These are phyloP conservation scores for Arthrinium phaeospermum DNA, from an alignment of 2,329 filamentous ascomycete genomes.

Conservation along the genomic window DNA sequence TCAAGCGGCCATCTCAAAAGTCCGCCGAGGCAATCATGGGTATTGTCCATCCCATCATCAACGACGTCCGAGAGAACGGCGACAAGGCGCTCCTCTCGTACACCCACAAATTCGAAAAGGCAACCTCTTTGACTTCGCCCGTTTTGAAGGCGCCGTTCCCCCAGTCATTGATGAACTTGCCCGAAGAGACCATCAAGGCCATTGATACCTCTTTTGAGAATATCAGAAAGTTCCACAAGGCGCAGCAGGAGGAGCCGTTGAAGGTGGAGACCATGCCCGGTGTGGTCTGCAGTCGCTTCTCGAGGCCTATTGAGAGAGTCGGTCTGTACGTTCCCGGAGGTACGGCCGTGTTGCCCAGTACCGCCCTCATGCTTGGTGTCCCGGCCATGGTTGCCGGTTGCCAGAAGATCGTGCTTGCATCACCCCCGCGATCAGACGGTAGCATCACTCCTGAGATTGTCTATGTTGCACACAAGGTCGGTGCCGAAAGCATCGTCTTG, in stretches of 20 bases:
- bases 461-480: constrained; percentile 95
- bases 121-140: constrained; percentile 85
- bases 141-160: constrained; percentile 92
- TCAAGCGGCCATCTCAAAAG: constrained; percentile 90
- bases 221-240: constrained; percentile 90
- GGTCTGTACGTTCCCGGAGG: constrained; percentile 95
- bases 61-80: constrained; percentile 81
- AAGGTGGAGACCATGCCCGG: constrained; percentile 97
- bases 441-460: constrained; percentile 96
- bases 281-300: constrained; percentile 92
- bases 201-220: constrained; percentile 95
- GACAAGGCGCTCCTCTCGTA: constrained; percentile 90
- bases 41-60: constrained; percentile 90
- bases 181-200: constrained; percentile 84
- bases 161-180: constrained; percentile 80
- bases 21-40: constrained; percentile 93
- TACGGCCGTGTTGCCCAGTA: constrained; percentile 95
- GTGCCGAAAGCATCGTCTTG: constrained; percentile 92
- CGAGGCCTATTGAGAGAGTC: constrained; percentile 91
- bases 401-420: constrained; percentile 91
- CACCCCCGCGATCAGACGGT: constrained; percentile 87
- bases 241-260: constrained; percentile 82
- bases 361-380: constrained; percentile 96
- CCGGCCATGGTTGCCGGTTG: constrained; percentile 97
- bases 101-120: constrained; percentile 98